Base-by-base conservation (phyloP, 495 filamentous ascomycete species). In the Arthonia radiata region DNA sequence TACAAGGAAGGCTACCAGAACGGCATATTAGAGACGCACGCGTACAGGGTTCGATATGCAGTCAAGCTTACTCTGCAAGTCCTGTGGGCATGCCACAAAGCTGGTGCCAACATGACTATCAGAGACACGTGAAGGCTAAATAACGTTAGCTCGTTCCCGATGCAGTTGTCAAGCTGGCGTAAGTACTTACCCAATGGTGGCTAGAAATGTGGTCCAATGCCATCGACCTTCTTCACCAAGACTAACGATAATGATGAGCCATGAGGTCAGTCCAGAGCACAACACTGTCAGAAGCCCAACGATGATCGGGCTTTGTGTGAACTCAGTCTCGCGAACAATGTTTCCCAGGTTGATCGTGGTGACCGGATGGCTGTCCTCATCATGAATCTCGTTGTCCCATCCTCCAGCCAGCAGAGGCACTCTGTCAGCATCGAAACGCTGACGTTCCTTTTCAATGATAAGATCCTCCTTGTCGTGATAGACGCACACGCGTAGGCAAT, bases 331-430 rank as follows among this genome's bases (percentile, higher is more conserved):
- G 18, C 15, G 28, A 24, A 11, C 17, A 9, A 23, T 23, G 9
- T 31, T 31, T 8, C 28, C 28, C 7, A 31, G 28, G 15, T 31
- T 31, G 11, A 31, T 23, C 7, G 23, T 23, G n/a, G 28, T 31
- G 23, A 31, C 22, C 10, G 19, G 19, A 16, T 25, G 11, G 23
- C 23, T 18, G 7, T 23, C 19, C 7, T 23, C 28, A 2, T 18
- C 15, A 18, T 23, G 25, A n/a, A n/a, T n/a, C n/a, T n/a, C n/a
- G n/a, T n/a, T n/a, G 19, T 31, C 28, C 11, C 19, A 11, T 15
- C 28, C 28, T 11, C 23, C 28, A 17, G 5, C 28, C 4, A 31
- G 13, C 9, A 31, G 17, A 1, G 28, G 19, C 5, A 17, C 25
- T 10, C 18, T 18, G 6, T 25, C 28, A 9, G 15, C 25, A 13